These are phyloP conservation scores for Ascocoryne sarcoides DNA, from an alignment of 2,329 filamentous ascomycete genomes.

Conservation along the genomic window DNA sequence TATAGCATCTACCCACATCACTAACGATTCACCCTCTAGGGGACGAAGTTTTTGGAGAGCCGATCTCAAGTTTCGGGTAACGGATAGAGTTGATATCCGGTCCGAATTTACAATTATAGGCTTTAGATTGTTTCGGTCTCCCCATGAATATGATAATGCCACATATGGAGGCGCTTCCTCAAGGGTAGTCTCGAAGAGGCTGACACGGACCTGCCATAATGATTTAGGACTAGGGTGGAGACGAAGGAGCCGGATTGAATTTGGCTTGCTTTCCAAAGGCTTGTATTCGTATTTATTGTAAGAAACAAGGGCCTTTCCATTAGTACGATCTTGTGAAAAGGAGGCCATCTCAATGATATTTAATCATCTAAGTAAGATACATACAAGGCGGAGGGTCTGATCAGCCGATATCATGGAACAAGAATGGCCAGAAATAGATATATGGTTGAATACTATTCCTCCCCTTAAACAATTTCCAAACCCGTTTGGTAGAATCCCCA, in stretches of 20 bases:
- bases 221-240: slow-evolving; percentile 1
- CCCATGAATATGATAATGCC: neutral
- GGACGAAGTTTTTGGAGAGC: slow-evolving; percentile 17
- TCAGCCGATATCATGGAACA: too few species aligned
- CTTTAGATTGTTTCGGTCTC: neutral
- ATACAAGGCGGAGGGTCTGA: too few species aligned
- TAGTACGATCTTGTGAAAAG: too few species aligned
- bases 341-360: too few species aligned
- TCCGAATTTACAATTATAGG: neutral
- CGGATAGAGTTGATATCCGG: neutral
- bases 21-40: slow-evolving; percentile 4
- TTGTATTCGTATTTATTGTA: slow-evolving; percentile 10
- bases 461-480: too few species aligned
- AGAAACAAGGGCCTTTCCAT: too few species aligned
- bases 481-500: too few species aligned
- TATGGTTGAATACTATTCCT: too few species aligned
- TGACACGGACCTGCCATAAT: neutral
- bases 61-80: slow-evolving; percentile 16
- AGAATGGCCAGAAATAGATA: too few species aligned
- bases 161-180: neutral
- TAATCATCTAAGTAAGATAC: too few species aligned
- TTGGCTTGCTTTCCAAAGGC: slow-evolving; percentile 5
- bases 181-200: neutral
- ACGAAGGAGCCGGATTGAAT: slow-evolving; percentile 2
- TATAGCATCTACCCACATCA: slow-evolving; percentile 22